Base-by-base conservation (phyloP, 2,329 filamentous ascomycete genomes). In the Colletotrichum sp. region DNA sequence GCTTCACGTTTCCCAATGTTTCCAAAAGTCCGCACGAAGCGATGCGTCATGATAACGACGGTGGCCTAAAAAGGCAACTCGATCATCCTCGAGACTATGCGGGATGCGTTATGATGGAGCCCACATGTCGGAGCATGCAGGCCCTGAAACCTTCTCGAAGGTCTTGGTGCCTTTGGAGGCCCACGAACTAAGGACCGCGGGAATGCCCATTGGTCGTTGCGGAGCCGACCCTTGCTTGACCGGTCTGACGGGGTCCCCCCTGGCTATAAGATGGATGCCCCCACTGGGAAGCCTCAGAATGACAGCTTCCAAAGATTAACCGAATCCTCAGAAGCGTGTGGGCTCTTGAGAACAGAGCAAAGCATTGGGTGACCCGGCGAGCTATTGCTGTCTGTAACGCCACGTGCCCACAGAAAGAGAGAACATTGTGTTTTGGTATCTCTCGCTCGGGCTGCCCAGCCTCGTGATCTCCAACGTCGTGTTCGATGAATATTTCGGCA, bases 141-240 rank as follows among this genome's bases (percentile, higher is more conserved):
- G 75, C 34, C 68, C 75, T 78, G 77, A 78, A 78, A 78, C 77
- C 77, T 78, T 78, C 77, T 78, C 72, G 77, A 78, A 78, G 72
- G 65, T 57, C 58, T 68, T 57, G 57, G 72, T 63, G 74, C 38
- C 9, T 21, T n/a, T 57, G 57, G 72, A 66, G 74, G 66, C 30
- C 74, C 74, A 74, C 36, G 76, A 69, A 72, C 73, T 55, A 52
- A 68, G 65, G 65, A 36, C 69, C 70, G 74, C 69, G 76, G 70
- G 73, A 77, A 70, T 73, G 76, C 74, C 76, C 69, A 77, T 76
- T 76, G 74, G 74, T 55, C 55, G 34, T 58, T 68, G 58, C 60
- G 28, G 36, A 71, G 66, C 10, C 55, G 36, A 12, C 18, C 66
- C 65, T 66, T 69, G 48, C 36, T 30, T 66, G 52, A 64, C 61